Base-by-base conservation (phyloP, 1,139 yeast genomes). In the Zygosaccharomyces sapae region DNA sequence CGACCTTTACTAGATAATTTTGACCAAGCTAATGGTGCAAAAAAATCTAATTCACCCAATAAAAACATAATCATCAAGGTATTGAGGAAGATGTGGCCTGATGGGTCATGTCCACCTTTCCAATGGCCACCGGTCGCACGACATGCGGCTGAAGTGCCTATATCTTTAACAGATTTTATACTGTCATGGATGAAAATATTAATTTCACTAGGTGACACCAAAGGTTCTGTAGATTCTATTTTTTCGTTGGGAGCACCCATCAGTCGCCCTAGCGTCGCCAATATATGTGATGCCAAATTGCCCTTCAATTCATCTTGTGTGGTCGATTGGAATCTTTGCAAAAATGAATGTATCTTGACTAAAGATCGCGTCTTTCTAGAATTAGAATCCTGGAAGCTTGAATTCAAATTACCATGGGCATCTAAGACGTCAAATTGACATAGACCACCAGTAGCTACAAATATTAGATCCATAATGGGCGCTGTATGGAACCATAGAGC, bases 61-160 rank as follows among this genome's bases (percentile, higher is more conserved):
- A 92, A 62, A 52, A 84, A 78, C 58, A 86, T 69, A 13, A 87
- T 79, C 47, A 92, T 78, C 53, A 87, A 83, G 2, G 86, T 79
- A 48, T 92, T 68, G 40, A 92, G 65, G 58, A 90, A 92, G 0
- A 88, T 86, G 64, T 92, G 98, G 0, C 98, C 98, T 52, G 94
- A 84, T 10, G 97, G 96, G 69, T 92, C 98, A 62, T 88, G 96
- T 0, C 98, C 98, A 1, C 96, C 97, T 7, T 62, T 64, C 98
- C 97, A 90, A 2, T 70, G 55, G 0, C 97, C 97, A 20, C 78
- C 79, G 19, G 78, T 55, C 24, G 69, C 61, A 38, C 89, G 70
- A 62, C 97, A 89, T 4, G 70, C 69, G 38, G 72, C 72, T 13
- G 86, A 80, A 1, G 67, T 46, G 4, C 61, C 57, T 8, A 47